Evolutionary conservation across 2,329 filamentous ascomycete genomes (phyloP).

Genomic region (Rosellinia necatrix): DNA sequence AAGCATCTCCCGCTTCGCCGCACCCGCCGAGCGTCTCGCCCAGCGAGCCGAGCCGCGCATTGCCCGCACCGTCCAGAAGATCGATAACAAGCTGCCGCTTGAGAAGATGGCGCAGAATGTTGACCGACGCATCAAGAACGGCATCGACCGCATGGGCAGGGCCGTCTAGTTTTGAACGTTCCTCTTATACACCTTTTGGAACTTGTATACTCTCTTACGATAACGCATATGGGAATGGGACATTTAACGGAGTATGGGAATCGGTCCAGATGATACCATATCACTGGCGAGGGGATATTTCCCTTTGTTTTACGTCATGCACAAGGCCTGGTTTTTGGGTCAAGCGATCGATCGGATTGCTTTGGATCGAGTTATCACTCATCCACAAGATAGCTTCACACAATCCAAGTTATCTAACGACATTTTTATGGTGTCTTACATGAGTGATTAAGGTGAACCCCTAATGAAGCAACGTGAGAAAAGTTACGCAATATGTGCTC

Average conservation of each 20-base stretch:
- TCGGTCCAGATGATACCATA: background rate
- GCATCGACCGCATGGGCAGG: slow-evolving; percentile 46
- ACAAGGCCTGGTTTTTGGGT: too few species aligned
- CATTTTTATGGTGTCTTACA: too few species aligned
- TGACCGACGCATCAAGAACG: slow-evolving; percentile 52
- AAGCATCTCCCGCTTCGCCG: slow-evolving; percentile 58
- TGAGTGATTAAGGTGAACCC: too few species aligned
- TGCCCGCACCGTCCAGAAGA: slow-evolving; percentile 49
- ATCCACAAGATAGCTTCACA: slow-evolving; percentile 25
- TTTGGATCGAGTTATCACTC: slow-evolving; percentile 24
- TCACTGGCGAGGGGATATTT: background rate
- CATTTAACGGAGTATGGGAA: background rate
- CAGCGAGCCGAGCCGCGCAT: slow-evolving; percentile 56
- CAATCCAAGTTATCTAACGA: slow-evolving; percentile 24
- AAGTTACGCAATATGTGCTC: too few species aligned
- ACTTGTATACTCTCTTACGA: slow-evolving; percentile 7
- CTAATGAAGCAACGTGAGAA: too few species aligned
- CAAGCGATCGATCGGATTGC: slow-evolving; percentile 18
- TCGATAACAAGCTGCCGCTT: slow-evolving; percentile 54
- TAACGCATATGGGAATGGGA: background rate
- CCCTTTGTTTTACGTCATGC: too few species aligned
- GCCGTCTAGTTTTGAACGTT: background rate
- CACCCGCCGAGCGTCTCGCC: slow-evolving; percentile 52
- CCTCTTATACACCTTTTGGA: background rate
- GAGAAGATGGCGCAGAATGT: slow-evolving; percentile 55